A percentile compares a stretch with the other conserved stretches of the same genome.
Evolutionary conservation across 1,284 basidiomycete species (phyloP).

Genomic region (Psilocybe mexicana): DNA sequence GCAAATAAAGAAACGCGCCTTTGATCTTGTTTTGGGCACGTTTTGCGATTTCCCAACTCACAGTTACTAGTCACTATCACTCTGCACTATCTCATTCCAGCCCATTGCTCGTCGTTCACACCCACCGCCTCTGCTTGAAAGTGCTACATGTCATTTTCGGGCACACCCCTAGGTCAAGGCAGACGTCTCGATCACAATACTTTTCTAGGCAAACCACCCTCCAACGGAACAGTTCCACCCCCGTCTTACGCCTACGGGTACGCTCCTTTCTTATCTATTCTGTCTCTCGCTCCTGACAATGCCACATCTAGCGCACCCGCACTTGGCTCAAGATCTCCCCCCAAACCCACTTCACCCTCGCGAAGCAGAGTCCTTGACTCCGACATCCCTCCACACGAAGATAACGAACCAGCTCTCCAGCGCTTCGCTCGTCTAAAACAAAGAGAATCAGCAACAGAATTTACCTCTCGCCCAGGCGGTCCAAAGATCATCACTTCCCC

Average conservation of each 20-base stretch:
- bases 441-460: slow-evolving; percentile 40
- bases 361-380: slow-evolving; percentile 24
- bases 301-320: slow-evolving; percentile 52
- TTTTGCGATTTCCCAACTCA: slow-evolving; percentile 13
- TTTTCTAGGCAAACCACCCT: slow-evolving; percentile 66
- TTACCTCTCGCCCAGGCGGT: slow-evolving; percentile 31
- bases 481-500: slow-evolving; percentile 41
- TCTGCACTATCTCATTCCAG: slow-evolving; percentile 1
- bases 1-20: slow-evolving; percentile 27
- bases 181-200: slow-evolving; percentile 78
- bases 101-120: slow-evolving; percentile 14
- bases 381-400: slow-evolving; percentile 32
- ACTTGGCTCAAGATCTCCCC: slow-evolving; percentile 57
- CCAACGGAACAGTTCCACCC: slow-evolving; percentile 39
- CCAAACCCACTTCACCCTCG: slow-evolving; percentile 43
- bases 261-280: slow-evolving; percentile 26
- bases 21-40: slow-evolving; percentile 22
- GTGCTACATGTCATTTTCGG: slow-evolving; percentile 78
- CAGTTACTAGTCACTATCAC: slow-evolving; percentile 3
- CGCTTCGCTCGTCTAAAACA: slow-evolving; percentile 45
- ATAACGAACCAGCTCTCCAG: slow-evolving; percentile 39
- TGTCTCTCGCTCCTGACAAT: slow-evolving; percentile 15
- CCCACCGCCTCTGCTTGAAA: slow-evolving; percentile 6
- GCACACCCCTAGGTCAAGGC: slow-evolving; percentile 79
- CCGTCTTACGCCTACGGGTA: slow-evolving; percentile 72